Evolutionary conservation across 768 basidiomycete species (phyloP).

Genomic region (Boletus reticuloceps): DNA sequence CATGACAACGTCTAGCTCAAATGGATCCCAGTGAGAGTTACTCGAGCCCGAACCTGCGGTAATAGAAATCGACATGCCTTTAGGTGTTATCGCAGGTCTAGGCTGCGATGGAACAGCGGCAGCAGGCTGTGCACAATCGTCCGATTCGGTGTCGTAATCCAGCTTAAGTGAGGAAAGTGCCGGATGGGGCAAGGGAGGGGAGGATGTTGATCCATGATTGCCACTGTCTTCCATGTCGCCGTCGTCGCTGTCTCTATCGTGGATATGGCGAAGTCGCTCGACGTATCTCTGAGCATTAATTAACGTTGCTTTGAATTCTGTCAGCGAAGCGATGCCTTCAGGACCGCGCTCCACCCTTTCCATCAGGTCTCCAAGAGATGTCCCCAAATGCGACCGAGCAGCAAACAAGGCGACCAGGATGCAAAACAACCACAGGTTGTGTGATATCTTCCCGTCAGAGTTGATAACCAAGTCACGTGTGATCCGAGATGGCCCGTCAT

Average conservation of each 20-base stretch:
- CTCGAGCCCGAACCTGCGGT: too few relatives aligned
- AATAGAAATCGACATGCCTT: not conserved
- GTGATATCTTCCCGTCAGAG: conserved; percentile 50
- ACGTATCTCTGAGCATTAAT: conserved; percentile 23
- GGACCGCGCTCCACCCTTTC: conserved; percentile 9
- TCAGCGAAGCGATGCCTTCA: conserved; percentile 13
- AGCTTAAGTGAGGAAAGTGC: conserved; percentile 5
- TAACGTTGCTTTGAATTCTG: conserved; percentile 23
- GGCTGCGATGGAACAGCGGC: not conserved
- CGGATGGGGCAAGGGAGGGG: conserved; percentile 22
- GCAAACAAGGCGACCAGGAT: conserved; percentile 28
- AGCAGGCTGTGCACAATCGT: conserved; percentile 10
- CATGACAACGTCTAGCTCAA: not conserved
- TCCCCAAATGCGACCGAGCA: conserved; percentile 5
- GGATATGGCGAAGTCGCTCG: conserved; percentile 16
- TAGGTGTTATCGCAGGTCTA: conserved; percentile 3
- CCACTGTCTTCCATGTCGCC: conserved; percentile 17
- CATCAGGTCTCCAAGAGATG: conserved; percentile 16
- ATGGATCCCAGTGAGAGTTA: not conserved
- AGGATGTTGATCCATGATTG: conserved; percentile 22
- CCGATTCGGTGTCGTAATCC: conserved; percentile 21
- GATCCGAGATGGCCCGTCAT: conserved; percentile 5
- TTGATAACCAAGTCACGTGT: conserved; percentile 38
- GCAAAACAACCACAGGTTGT: conserved; percentile 48
- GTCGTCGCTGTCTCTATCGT: conserved; percentile 14